Evolutionary conservation across 78 protist genomes (phyloP).

Genomic region (Parvularia atlantis): DNA sequence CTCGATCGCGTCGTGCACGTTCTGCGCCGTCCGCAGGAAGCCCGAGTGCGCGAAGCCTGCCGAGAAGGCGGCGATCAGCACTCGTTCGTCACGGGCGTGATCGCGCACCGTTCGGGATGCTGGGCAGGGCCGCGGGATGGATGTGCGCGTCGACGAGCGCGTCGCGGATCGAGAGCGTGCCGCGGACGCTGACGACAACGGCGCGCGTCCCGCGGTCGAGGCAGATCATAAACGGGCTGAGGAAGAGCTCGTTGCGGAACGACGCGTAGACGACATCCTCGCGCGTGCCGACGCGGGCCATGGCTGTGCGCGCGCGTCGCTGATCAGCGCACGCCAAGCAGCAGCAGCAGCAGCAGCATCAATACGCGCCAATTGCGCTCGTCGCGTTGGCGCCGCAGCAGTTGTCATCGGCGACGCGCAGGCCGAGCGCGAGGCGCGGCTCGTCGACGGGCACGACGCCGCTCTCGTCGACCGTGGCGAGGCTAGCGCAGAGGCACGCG

Average conservation of each 20-base stretch:
- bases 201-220: neutral
- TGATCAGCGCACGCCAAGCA: no score
- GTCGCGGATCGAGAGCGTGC: constrained; percentile 17
- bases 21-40: neutral
- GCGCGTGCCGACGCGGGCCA: neutral
- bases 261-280: neutral
- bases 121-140: no score
- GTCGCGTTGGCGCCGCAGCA: neutral
- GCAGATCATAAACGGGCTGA: neutral
- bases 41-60: neutral
- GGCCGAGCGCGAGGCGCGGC: neutral
- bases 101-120: no score
- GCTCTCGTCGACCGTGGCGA: neutral
- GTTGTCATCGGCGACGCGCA: neutral
- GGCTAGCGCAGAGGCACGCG: neutral
- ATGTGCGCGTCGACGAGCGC: constrained; percentile 8
- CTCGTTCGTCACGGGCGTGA: no score
- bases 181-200: constrained; percentile 19
- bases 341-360: neutral
- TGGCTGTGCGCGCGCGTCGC: neutral
- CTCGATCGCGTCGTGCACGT: neutral
- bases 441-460: neutral
- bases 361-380: neutral
- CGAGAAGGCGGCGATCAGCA: neutral
- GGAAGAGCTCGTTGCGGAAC: neutral